A percentile compares a stretch with the other conserved stretches of the same genome.
Conservation (phyloP, 257 asterid species). For the Solanum virginianum region DNA sequence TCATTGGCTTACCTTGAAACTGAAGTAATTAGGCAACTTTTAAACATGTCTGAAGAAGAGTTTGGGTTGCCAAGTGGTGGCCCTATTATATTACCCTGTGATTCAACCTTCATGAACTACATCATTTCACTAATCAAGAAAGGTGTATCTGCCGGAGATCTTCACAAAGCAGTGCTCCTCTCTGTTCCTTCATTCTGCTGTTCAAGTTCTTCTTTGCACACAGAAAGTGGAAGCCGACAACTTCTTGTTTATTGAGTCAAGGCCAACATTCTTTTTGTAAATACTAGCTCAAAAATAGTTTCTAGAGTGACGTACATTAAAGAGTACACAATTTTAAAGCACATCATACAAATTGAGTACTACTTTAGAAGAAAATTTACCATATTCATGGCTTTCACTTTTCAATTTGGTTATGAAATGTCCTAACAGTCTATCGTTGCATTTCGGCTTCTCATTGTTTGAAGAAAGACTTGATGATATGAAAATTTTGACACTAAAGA, state of each 20-base stretch:
- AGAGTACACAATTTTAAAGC: background rate
- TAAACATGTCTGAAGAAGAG: slow-evolving; percentile 21
- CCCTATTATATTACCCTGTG: slow-evolving; percentile 15
- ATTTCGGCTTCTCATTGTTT: background rate
- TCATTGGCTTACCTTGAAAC: slow-evolving; percentile 15
- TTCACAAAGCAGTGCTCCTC: slow-evolving; percentile 17
- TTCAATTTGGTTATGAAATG: background rate
- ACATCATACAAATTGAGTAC: background rate
- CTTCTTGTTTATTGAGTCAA: background rate
- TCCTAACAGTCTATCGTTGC: background rate
- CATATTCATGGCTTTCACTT: background rate
- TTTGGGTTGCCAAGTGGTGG: background rate
- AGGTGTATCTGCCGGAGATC: slow-evolving; percentile 6
- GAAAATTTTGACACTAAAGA: background rate
- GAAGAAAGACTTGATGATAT: background rate
- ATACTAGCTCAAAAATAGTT: background rate
- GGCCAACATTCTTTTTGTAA: background rate
- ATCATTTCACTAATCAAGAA: slow-evolving; percentile 7
- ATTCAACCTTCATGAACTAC: slow-evolving; percentile 10
- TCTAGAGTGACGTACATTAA: background rate
- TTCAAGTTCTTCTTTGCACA: background rate
- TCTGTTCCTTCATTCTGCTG: background rate
- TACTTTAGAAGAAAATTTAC: background rate
- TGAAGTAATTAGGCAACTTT: slow-evolving; percentile 4
- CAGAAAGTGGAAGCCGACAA: background rate